phyloP scores from a whole-genome alignment of 805 yeast genomes.

The Wickerhamomyces ciferrii region DNA sequence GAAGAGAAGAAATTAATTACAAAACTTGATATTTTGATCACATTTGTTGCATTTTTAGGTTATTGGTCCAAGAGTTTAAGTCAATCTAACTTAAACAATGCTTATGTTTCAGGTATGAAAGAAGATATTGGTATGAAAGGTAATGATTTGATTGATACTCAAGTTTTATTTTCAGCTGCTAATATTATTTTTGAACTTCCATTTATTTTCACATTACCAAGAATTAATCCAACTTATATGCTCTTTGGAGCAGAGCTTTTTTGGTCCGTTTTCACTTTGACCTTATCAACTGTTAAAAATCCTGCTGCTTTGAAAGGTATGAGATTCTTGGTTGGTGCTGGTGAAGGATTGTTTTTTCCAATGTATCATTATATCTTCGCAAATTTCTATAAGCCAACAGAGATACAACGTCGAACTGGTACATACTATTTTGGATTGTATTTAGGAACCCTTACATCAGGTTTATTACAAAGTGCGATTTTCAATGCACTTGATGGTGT shows the following conservation, averaged over 20 bases:
- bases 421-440: conserved; percentile 50
- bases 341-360: conserved; percentile 63
- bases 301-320: conserved; percentile 51
- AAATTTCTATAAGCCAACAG: conserved; percentile 54
- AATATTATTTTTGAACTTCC: conserved; percentile 60
- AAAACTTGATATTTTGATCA: conserved; percentile 49
- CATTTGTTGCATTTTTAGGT: conserved; percentile 49
- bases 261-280: conserved; percentile 65
- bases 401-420: conserved; percentile 56
- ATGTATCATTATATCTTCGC: conserved; percentile 51
- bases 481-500: conserved; percentile 33
- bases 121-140: conserved; percentile 54
- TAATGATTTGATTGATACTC: conserved; percentile 58
- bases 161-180: conserved; percentile 55
- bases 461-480: conserved; percentile 48
- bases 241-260: conserved; percentile 39
- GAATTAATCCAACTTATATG: conserved; percentile 40
- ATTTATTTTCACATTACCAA: conserved; percentile 53
- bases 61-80: conserved; percentile 41
- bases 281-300: conserved; percentile 42
- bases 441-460: conserved; percentile 46
- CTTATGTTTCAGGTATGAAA: conserved; percentile 60
- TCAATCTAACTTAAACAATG: conserved; percentile 49
- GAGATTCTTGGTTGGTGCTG: conserved; percentile 59
- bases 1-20: conserved; percentile 38